Evolutionary conservation across 345 rosid species (phyloP).

Genomic region (Cardamine occulta): DNA sequence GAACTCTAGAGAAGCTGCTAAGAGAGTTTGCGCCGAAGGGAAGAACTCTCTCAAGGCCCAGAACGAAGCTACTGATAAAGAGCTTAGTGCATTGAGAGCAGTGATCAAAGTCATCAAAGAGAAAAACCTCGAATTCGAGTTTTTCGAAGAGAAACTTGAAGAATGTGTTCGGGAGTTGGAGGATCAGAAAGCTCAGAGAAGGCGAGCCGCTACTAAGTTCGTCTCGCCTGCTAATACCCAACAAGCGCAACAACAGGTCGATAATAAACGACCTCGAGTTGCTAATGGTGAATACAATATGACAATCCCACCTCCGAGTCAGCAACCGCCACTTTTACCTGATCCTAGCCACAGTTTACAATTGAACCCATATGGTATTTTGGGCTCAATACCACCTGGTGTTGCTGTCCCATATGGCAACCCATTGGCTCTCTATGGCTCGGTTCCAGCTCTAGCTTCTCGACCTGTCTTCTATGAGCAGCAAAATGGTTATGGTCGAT

Average conservation of each 20-base stretch:
- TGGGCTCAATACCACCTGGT: constrained; percentile 40
- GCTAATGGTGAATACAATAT: constrained; percentile 5
- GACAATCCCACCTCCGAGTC: constrained; percentile 26
- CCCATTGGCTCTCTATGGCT: constrained; percentile 45
- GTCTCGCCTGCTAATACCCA: constrained; percentile 39
- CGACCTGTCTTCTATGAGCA: constrained; percentile 49
- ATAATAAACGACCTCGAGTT: constrained; percentile 27
- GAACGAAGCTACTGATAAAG: constrained; percentile 60
- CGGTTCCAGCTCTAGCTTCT: constrained; percentile 42
- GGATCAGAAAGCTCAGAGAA: constrained; percentile 59
- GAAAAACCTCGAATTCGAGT: constrained; percentile 58
- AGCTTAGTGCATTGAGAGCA: constrained; percentile 55
- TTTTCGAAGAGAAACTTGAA: constrained; percentile 46
- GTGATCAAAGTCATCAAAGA: constrained; percentile 62
- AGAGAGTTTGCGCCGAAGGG: constrained; percentile 47
- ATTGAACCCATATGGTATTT: constrained; percentile 50
- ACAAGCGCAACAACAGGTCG: background rate
- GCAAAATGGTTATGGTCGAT: constrained; percentile 41
- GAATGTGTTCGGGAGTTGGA: constrained; percentile 63
- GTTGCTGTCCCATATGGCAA: constrained; percentile 47
- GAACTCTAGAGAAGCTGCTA: constrained; percentile 48
- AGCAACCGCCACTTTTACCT: constrained; percentile 18
- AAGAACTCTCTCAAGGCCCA: constrained; percentile 50
- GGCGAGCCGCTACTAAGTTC: constrained; percentile 9
- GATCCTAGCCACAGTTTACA: constrained; percentile 40